Evolutionary conservation across 2,329 filamentous ascomycete species (phyloP), one percentile per base, ranked within the genome.

Genomic region (Colletotrichum tabaci): DNA sequence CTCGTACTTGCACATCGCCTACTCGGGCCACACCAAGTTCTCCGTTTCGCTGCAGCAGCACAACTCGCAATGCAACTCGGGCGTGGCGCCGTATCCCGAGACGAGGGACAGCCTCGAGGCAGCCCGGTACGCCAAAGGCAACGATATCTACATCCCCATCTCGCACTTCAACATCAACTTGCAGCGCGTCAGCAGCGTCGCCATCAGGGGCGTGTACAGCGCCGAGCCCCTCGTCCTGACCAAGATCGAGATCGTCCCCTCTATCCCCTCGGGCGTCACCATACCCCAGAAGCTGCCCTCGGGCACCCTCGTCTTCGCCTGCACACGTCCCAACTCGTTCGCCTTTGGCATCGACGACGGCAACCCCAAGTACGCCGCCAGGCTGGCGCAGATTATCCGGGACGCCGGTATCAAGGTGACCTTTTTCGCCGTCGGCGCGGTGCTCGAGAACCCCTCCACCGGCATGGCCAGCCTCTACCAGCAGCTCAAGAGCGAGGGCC

Each of bases 311-410:
- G 82, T 91, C 56, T 89, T 92, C 76, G 84, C 87, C 8, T 93
- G 91, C 84, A 91, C 87, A 74, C 86, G 90, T 21, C 90, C 91
- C 57, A 92, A 92, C 81, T 90, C 88, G 0, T 93, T 93, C 77
- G 91, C 91, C 1, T 93, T 93, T 78, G 91, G 91, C 61, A 93
- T 93, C 74, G 91, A 93, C 77, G 91, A 93, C 78, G 91, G 91
- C 26, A 84, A 87, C 61, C 91, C 91, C 57, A 76, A 81, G 49
- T 77, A 76, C 66, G 75, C 75, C 30, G 75, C 63, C 2, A 61
- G 74, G 44, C 85, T 87, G 67, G 90, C 90, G 2, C 86, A 90
- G 79, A 89, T 91, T 64, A 83, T 93, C 75, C 85, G 88, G 23
- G 86, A 88, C 23, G 91, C 90, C 62, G 79, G 83, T 66, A 90